phyloP scores from a whole-genome alignment of 768 basidiomycete species.

The Naganishia antarctica region DNA sequence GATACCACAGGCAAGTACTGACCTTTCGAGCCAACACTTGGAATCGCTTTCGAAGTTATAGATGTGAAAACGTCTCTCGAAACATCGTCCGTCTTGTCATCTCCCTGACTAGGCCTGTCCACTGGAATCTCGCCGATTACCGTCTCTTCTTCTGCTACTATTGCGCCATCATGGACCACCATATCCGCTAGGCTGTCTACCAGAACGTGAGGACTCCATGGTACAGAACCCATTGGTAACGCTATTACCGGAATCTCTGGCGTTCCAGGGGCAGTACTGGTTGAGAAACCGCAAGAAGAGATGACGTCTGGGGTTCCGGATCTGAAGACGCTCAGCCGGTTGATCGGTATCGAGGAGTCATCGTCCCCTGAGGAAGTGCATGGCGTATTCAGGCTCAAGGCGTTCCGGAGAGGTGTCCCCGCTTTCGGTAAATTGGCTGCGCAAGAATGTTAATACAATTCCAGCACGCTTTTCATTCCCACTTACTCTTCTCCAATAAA shows the following conservation, averaged over 20 bases:
- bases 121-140: neutral
- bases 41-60: neutral
- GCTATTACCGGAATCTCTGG: neutral
- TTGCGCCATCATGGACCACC: neutral
- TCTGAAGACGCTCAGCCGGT: neutral
- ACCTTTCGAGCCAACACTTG: neutral
- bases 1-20: too few relatives aligned
- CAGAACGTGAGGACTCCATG: neutral
- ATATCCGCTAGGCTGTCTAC: neutral
- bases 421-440: neutral
- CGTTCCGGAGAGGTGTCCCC: neutral
- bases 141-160: neutral
- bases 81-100: neutral
- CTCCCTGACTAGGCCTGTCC: too few relatives aligned
- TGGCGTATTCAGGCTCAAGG: neutral
- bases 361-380: too few relatives aligned
- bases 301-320: neutral
- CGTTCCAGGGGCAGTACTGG: neutral
- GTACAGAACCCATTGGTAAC: neutral
- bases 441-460: neutral
- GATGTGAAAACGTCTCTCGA: too few relatives aligned
- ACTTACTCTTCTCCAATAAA: conserved; percentile 17
- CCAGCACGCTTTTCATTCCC: neutral
- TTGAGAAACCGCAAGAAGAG: neutral
- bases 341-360: neutral